Base-by-base conservation (phyloP, 805 yeast genomes). In the Cephaloascus fragrans region DNA sequence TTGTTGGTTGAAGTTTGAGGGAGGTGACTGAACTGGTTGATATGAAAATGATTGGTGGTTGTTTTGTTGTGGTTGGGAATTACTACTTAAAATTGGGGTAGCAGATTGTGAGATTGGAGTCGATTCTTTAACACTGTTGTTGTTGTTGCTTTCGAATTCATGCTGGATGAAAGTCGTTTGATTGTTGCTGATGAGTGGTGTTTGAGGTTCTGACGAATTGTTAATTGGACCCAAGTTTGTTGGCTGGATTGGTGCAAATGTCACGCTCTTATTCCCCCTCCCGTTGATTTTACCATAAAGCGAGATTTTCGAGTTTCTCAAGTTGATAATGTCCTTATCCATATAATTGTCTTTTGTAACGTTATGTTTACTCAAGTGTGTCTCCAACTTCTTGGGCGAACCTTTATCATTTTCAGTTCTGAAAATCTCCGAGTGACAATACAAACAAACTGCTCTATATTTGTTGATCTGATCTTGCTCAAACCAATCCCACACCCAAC, bases 401-500 rank as follows among this genome's bases (percentile, higher is more conserved):
- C 50, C 50, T 37, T 44, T 44, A 35, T 47, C 50, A 12, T 47
- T 47, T 19, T 47, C 50, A 16, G 44, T 37, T 36, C 50, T 36
- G 36, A 41, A 47, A 3, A 47, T 43, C 23, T 47, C 48, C 36
- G 41, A 44, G 33, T 44, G 46, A 29, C 50, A 47, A 38, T 35
- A 41, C 18, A 47, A 34, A 37, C 50, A 47, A 12, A 47, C 42
- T 3, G 50, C 50, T 19, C 50, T 36, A 29, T 43, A 47, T 31
- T 47, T 47, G 35, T 47, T 47, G 14, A 37, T 38, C 10, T 46
- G 45, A 23, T 47, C 50, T 20, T 47, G 50, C 33, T 44, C 50
- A 19, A 45, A 43, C 50, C 50, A 47, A 37, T 45, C 50, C 50
- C 50, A 47, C 2, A 47, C 48, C 50, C 50, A 47, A 12, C 47